phyloP scores from a whole-genome alignment of 78 protist species.

The Monocercomonoides exilis region DNA sequence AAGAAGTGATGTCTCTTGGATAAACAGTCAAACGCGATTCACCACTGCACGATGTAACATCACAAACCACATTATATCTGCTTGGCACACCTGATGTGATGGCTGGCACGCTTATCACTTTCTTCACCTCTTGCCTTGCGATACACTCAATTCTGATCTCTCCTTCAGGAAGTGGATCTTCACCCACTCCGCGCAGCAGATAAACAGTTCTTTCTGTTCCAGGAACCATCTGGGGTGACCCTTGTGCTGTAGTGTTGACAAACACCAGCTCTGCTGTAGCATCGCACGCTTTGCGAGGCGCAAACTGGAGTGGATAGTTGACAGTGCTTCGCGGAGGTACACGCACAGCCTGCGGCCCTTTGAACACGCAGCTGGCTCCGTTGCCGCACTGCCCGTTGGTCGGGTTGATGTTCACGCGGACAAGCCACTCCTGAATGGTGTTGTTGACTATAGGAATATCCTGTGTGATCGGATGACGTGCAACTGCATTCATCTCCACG shows the following conservation, averaged over 20 bases:
- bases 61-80: neutral
- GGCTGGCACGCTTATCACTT: neutral
- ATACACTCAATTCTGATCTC: neutral
- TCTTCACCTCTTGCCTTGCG: neutral
- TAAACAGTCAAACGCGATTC: neutral
- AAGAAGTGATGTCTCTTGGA: neutral
- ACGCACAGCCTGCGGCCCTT: constrained; percentile 31
- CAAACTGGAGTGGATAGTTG: constrained; percentile 12
- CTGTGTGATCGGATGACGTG: constrained; percentile 25
- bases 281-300: constrained; percentile 21
- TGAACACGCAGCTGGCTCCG: constrained; percentile 13
- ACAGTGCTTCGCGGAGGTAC: constrained; percentile 6
- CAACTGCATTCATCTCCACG: constrained; percentile 25
- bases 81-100: neutral
- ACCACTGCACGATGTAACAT: neutral
- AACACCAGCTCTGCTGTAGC: constrained; percentile 23
- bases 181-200: neutral
- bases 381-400: neutral
- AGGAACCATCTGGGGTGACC: neutral
- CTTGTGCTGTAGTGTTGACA: neutral
- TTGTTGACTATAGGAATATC: constrained; percentile 27
- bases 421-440: neutral
- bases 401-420: neutral
- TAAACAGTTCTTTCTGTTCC: neutral
- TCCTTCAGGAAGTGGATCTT: neutral